Percentiles rank a stretch among this genome's conserved stretches.
These are phyloP conservation scores for Barbarea vulgaris DNA, from an alignment of 345 rosid species.

Conservation along the genomic window DNA sequence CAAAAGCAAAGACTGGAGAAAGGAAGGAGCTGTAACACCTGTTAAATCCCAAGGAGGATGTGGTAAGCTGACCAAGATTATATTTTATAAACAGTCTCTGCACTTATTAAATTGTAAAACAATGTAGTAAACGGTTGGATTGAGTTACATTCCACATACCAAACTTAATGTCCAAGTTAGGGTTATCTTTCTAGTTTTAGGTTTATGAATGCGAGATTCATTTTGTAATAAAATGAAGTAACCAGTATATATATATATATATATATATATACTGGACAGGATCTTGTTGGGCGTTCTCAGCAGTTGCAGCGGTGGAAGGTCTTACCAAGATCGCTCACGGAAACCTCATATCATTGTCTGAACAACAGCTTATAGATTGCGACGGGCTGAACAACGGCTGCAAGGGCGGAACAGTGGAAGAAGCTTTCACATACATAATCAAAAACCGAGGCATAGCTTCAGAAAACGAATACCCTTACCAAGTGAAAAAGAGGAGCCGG, in stretches of 20 bases:
- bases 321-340: slow-evolving; percentile 46
- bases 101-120: neutral
- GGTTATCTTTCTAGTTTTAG: neutral
- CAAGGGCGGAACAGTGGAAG: slow-evolving; percentile 44
- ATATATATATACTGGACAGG: too few species aligned
- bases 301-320: slow-evolving; percentile 64
- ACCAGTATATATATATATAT: neutral
- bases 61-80: slow-evolving; percentile 35
- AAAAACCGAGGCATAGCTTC: slow-evolving; percentile 53
- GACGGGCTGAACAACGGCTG: slow-evolving; percentile 49
- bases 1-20: slow-evolving; percentile 44
- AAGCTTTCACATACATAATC: slow-evolving; percentile 49
- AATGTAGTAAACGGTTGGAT: neutral
- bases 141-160: neutral
- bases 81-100: neutral
- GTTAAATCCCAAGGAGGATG: slow-evolving; percentile 45
- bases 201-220: neutral
- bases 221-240: neutral
- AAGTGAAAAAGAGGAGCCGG: slow-evolving; percentile 40
- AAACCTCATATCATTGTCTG: slow-evolving; percentile 55
- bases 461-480: slow-evolving; percentile 51
- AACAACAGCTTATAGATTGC: slow-evolving; percentile 64
- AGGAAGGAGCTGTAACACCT: slow-evolving; percentile 46
- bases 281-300: slow-evolving; percentile 69
- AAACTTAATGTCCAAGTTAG: neutral